phyloP scores from a whole-genome alignment of 1,284 basidiomycete genomes.

The Xerocomus nothofagi region DNA sequence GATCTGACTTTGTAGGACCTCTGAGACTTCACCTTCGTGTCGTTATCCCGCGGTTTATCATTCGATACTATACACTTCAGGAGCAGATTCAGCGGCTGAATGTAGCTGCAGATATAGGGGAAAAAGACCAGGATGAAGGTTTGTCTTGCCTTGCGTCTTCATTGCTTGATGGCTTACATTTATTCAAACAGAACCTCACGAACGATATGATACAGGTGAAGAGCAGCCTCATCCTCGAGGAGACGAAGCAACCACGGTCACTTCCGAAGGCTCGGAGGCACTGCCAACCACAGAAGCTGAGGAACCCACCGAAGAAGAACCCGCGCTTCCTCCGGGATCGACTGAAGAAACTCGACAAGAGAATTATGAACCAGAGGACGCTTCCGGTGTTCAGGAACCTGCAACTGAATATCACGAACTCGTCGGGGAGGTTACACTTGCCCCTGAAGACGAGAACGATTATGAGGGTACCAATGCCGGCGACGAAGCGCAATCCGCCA shows the following conservation, averaged over 20 bases:
- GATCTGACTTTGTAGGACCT: conserved; percentile 59
- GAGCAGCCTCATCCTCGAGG: conserved; percentile 6
- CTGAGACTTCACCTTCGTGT: conserved; percentile 59
- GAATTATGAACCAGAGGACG: conserved; percentile 4
- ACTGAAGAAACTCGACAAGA: conserved; percentile 10
- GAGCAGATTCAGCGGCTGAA: conserved; percentile 53
- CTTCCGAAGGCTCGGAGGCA: conserved; percentile 6
- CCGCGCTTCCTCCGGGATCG: conserved; percentile 2
- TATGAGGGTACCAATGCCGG: conserved; percentile 23
- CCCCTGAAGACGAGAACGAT: conserved; percentile 25
- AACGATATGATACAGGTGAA: conserved; percentile 12
- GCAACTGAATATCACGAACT: conserved; percentile 18
- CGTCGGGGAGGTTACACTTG: conserved; percentile 9
- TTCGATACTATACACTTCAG: conserved; percentile 63
- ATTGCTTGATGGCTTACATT: conserved; percentile 1
- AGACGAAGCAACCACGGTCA: background rate
- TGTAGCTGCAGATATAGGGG: conserved; percentile 27
- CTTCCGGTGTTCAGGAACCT: conserved; percentile 4
- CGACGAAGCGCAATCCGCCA: conserved; percentile 22
- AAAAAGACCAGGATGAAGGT: conserved; percentile 24
- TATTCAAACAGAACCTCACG: conserved; percentile 14
- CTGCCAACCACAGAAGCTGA: conserved; percentile 13
- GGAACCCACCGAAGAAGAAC: conserved; percentile 17
- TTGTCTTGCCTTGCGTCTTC: background rate
- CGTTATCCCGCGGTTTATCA: conserved; percentile 60